Percentiles rank a stretch among this genome's conserved stretches.
These are phyloP conservation scores for Ustulina deusta DNA, from an alignment of 2,329 filamentous ascomycete genomes.

Conservation along the genomic window DNA sequence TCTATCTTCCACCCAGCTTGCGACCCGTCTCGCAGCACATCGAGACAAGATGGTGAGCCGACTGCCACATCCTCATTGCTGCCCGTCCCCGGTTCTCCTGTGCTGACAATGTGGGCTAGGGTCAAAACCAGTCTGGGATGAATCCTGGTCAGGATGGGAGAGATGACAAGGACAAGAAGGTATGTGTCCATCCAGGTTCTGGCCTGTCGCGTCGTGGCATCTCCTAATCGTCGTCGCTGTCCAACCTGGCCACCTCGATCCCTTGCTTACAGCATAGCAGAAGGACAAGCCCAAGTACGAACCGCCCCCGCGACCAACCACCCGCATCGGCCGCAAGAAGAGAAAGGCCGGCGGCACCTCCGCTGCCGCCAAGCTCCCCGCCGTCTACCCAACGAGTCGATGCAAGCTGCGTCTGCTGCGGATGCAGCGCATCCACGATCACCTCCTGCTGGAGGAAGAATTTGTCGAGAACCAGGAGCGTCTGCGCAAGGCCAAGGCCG, in stretches of 20 bases:
- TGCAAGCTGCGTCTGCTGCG: conserved; percentile 97
- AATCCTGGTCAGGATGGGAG: conserved; percentile 81
- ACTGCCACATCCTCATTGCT: not conserved
- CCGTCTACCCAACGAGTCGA: conserved; percentile 93
- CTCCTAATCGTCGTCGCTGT: not conserved
- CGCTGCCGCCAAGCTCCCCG: conserved; percentile 92
- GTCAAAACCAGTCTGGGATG: conserved; percentile 89
- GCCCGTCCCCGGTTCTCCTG: not conserved
- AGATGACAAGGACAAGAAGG: conserved; percentile 95
- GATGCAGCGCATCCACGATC: conserved; percentile 99
- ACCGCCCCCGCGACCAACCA: conserved; percentile 95
- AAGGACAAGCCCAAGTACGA: conserved; percentile 99
- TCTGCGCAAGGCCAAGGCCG: conserved; percentile 89
- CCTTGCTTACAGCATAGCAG: conserved; percentile 59
- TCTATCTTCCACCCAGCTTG: conserved; percentile 22
- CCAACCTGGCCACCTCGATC: conserved; percentile 5
- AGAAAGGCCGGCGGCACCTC: conserved; percentile 94
- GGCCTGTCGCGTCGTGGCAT: not conserved
- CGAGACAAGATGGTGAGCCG: conserved; percentile 47
- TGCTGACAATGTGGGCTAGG: conserved; percentile 60
- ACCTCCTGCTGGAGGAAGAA: conserved; percentile 95
- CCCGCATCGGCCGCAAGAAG: conserved; percentile 98
- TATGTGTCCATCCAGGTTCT: conserved; percentile 66
- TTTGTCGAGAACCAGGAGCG: conserved; percentile 99
- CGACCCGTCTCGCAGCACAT: conserved; percentile 35